Evolutionary conservation across 1,284 basidiomycete genomes (phyloP), one percentile per base, ranked within the genome.

Genomic region (Ustanciosporium gigantosporum): DNA sequence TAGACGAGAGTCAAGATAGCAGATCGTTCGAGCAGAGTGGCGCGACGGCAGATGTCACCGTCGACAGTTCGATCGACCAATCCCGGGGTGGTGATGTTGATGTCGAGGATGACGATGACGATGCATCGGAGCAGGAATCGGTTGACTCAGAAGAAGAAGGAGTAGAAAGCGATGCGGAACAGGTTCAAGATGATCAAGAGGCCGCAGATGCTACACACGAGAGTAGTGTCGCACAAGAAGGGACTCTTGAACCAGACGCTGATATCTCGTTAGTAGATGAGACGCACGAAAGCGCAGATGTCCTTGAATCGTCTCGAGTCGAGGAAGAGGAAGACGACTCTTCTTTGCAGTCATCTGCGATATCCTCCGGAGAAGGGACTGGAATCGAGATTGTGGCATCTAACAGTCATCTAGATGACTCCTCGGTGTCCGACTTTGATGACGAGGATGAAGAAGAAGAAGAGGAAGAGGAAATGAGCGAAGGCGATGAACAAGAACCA

Each of bases 141-240:
- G 27, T 11, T 29, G 27, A 29, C 11, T 11, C 27, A n/a, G 27
- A 29, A 9, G 27, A 29, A n/a, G 27, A 29, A 9, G 27, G n/a
- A n/a, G 27, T 9, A 9, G 27, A 29, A n/a, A 29, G 27, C 27
- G 27, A 29, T n/a, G n/a, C n/a, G n/a, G n/a, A n/a, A n/a, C n/a
- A n/a, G n/a, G n/a, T n/a, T n/a, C n/a, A n/a, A n/a, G 49, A 31
- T 15, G 35, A 37, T 17, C 41, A 16, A 9, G 14, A 17, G 25
- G 22, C 20, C 23, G 46, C 51, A 45, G 46, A 53, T 38, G 35
- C 37, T 11, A 29, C 27, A 29, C 27, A n/a, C 27, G 27, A 29
- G 27, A 29, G n/a, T n/a, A n/a, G n/a, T n/a, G n/a, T n/a, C n/a
- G n/a, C n/a, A n/a, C n/a, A n/a, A n/a, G n/a, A n/a, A n/a, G n/a